A percentile compares a stretch with the other conserved stretches of the same genome.
Conservation (phyloP, 2,329 filamentous ascomycete genomes). For the Escovopsis weberi region DNA sequence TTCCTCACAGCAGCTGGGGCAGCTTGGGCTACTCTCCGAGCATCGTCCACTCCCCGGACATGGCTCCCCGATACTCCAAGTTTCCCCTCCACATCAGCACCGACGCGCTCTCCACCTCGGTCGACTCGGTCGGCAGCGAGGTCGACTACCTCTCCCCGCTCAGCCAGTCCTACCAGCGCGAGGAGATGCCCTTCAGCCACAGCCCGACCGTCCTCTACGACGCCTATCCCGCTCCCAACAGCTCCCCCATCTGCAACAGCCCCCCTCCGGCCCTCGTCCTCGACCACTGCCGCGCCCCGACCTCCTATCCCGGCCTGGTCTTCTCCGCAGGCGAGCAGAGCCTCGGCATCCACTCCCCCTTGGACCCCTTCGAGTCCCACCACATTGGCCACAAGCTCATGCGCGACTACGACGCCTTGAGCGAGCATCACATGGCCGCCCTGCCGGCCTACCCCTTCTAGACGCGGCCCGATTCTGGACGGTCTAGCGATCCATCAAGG, state of each 20-base stretch:
- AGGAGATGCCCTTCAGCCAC: constrained; percentile 41
- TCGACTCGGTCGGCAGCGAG: constrained; percentile 47
- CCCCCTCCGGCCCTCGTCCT: constrained; percentile 40
- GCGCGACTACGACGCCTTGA: constrained; percentile 40
- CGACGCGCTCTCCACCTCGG: constrained; percentile 37
- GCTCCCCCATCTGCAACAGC: constrained; percentile 40
- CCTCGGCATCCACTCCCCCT: constrained; percentile 45
- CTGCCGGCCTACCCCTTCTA: constrained; percentile 22
- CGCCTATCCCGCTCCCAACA: constrained; percentile 33
- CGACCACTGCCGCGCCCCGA: constrained; percentile 39
- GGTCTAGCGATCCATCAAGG: constrained; percentile 32
- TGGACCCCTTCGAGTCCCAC: constrained; percentile 42
- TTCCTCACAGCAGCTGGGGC: constrained; percentile 30
- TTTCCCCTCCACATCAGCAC: constrained; percentile 31
- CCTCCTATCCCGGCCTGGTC: constrained; percentile 45
- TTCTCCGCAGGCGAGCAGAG: constrained; percentile 46
- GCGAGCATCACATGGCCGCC: constrained; percentile 28
- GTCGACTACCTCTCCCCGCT: constrained; percentile 49
- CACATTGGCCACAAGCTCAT: constrained; percentile 38
- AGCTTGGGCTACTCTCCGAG: constrained; percentile 32
- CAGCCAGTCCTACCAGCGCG: constrained; percentile 40
- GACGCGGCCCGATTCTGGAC: constrained; percentile 32
- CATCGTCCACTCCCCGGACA: constrained; percentile 19
- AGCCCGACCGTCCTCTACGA: constrained; percentile 45
- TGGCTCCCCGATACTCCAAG: constrained; percentile 27